Percentiles rank a stretch among this genome's conserved stretches.
phyloP scores from a whole-genome alignment of 176 grass and related monocot species.

The Oryza glaberrima region DNA sequence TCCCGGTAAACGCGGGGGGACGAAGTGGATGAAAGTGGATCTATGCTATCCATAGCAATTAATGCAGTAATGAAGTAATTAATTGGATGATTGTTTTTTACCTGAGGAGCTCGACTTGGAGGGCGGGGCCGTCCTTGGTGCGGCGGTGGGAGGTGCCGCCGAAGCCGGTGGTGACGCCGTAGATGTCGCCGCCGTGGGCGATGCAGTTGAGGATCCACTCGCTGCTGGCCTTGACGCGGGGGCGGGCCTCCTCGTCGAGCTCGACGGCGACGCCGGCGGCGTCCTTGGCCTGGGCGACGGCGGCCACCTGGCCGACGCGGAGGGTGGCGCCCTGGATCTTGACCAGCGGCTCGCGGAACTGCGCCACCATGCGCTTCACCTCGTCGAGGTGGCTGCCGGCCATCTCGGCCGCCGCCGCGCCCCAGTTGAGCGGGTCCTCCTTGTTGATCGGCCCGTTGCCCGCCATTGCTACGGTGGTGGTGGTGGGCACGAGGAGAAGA shows the following conservation, averaged over 20 bases:
- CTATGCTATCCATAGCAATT: not conserved
- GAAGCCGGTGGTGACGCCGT: conserved; percentile 95
- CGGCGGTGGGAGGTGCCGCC: conserved; percentile 91
- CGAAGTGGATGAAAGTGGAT: not conserved
- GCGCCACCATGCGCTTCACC: conserved; percentile 84
- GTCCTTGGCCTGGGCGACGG: conserved; percentile 56
- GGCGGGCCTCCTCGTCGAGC: conserved; percentile 71
- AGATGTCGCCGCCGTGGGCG: conserved; percentile 84
- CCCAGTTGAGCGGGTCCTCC: conserved; percentile 80
- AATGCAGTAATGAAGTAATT: not conserved
- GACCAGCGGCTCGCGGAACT: conserved; percentile 59
- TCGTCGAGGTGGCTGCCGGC: conserved; percentile 83
- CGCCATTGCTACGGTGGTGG: conserved; percentile 43
- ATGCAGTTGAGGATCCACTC: conserved; percentile 86
- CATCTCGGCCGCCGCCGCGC: conserved; percentile 60
- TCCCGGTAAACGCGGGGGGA: not conserved
- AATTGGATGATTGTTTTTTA: conserved; percentile 17
- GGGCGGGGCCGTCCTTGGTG: conserved; percentile 85
- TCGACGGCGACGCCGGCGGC: conserved; percentile 61
- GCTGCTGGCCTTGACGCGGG: conserved; percentile 80
- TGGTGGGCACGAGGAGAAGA: not conserved
- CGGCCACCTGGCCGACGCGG: conserved; percentile 82
- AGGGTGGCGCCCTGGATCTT: conserved; percentile 80
- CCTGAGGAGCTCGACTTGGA: conserved; percentile 97
- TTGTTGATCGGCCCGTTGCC: conserved; percentile 45